Percentiles rank a stretch among this genome's conserved stretches.
These are phyloP conservation scores for Ramaria sp. DNA, from an alignment of 768 basidiomycete species.

Conservation along the genomic window DNA sequence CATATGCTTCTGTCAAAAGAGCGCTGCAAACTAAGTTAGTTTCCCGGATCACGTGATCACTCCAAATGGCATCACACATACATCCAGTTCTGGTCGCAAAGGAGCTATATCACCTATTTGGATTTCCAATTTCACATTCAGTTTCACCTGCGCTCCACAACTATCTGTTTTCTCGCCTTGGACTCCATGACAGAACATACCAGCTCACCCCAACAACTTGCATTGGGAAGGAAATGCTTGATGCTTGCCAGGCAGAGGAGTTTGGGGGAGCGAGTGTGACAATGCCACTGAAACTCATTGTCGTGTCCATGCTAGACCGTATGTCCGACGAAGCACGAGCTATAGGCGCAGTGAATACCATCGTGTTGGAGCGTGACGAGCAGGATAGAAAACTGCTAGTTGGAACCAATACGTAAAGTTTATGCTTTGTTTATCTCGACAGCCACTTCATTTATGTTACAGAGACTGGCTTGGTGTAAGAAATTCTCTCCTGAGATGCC, in stretches of 20 bases:
- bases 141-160: slow-evolving; percentile 36
- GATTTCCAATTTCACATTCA: slow-evolving; percentile 31
- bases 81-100: not conserved
- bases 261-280: slow-evolving; percentile 40
- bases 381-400: slow-evolving; percentile 17
- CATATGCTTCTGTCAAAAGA: too few species aligned
- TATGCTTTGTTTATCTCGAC: not conserved
- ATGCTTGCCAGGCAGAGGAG: slow-evolving; percentile 20
- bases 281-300: slow-evolving; percentile 35
- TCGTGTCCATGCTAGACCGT: slow-evolving; percentile 29
- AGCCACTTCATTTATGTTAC: not conserved
- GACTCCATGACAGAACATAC: not conserved
- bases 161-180: slow-evolving; percentile 23
- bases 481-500: slow-evolving; percentile 12
- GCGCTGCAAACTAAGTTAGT: too few species aligned
- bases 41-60: too few species aligned
- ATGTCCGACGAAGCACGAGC: slow-evolving; percentile 27
- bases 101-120: slow-evolving; percentile 29
- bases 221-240: not conserved
- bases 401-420: slow-evolving; percentile 36
- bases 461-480: slow-evolving; percentile 34
- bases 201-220: not conserved
- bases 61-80: too few species aligned
- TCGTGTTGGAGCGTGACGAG: slow-evolving; percentile 21
- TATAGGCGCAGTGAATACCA: slow-evolving; percentile 39